Evolutionary conservation across 768 basidiomycete genomes (phyloP), one percentile per base, ranked within the genome.

Genomic region (Hygrophoropsis aurantiaca): DNA sequence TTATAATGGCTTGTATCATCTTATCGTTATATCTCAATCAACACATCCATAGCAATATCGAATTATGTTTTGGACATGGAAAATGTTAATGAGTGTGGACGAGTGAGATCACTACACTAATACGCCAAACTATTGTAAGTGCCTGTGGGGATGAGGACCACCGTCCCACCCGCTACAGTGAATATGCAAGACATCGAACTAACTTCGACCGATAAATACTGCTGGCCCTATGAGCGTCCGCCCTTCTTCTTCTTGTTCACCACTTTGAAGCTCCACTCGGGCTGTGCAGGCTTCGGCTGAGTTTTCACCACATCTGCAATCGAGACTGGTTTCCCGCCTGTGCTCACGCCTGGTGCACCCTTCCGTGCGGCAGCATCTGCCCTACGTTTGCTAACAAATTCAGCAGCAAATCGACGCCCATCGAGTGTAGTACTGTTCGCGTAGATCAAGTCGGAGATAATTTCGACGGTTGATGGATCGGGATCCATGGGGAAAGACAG

Each of bases 211-310:
- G 46, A 23, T 19, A 43, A 41, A 50, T 32, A 32, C 10, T 16
- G n/a, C n/a, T 44, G 42, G 15, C 25, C 33, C 72, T 62, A 86
- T 38, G 81, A 61, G 57, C 80, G 74, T 23, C 78, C 78, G 13
- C 85, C 79, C 70, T 90, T 91, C 81, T 92, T 97, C 74, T 94
- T 97, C 77, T 94, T 94, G 57, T 93, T 92, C 43, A 94, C 90
- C 5, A 94, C 87, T 70, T 93, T 94, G 75, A 92, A 93, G 6
- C 83, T 84, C 88, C 93, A 94, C 61, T 90, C 88, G 36, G 80
- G 74, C 48, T 83, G 82, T 16, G 82, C 72, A 2, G 79, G 74
- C 68, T 90, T 91, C 2, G 91, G 92, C 52, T 87, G 83, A 9
- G 86, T 79, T 68, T 93, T 95, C 49, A 97, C 91, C 3, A 97